A percentile compares a stretch with the other conserved stretches of the same genome.
Conservation (phyloP, 2,329 filamentous ascomycete species). For the Parascedosporium putredinis region DNA sequence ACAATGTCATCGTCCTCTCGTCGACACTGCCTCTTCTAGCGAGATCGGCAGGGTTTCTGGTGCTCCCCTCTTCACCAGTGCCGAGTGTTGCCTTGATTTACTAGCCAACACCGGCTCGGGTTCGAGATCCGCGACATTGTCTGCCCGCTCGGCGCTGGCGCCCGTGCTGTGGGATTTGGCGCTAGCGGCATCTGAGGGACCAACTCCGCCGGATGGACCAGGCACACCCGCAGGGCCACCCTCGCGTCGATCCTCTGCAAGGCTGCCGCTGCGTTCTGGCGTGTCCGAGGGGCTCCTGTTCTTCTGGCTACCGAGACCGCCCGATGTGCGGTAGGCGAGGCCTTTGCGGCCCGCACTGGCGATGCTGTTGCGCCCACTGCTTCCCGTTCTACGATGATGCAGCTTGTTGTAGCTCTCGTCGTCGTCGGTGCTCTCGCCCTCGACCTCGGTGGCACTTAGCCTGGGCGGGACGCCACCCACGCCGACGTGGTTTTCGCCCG, state of each 20-base stretch:
- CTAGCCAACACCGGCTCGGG: constrained; percentile 40
- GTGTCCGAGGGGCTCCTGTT: constrained; percentile 45
- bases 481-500: constrained; percentile 63
- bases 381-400: constrained; percentile 62
- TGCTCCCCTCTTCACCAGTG: constrained; percentile 52
- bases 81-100: constrained; percentile 48
- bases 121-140: constrained; percentile 46
- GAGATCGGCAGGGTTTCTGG: constrained; percentile 61
- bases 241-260: constrained; percentile 33
- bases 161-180: constrained; percentile 38
- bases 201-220: constrained; percentile 9
- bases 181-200: constrained; percentile 29
- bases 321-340: constrained; percentile 40
- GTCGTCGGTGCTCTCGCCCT: constrained; percentile 74
- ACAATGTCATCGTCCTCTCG: constrained; percentile 68
- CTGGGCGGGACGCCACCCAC: constrained; percentile 78
- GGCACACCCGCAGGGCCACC: constrained; percentile 17
- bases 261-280: constrained; percentile 42
- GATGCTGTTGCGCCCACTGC: constrained; percentile 63
- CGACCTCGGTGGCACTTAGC: constrained; percentile 89
- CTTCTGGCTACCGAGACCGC: constrained; percentile 30
- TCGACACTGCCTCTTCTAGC: constrained; percentile 72
- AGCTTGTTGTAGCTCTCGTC: constrained; percentile 42
- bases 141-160: constrained; percentile 50
- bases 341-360: constrained; percentile 37